phyloP scores from a whole-genome alignment of 345 rosid genomes.

The Brassica cretica region DNA sequence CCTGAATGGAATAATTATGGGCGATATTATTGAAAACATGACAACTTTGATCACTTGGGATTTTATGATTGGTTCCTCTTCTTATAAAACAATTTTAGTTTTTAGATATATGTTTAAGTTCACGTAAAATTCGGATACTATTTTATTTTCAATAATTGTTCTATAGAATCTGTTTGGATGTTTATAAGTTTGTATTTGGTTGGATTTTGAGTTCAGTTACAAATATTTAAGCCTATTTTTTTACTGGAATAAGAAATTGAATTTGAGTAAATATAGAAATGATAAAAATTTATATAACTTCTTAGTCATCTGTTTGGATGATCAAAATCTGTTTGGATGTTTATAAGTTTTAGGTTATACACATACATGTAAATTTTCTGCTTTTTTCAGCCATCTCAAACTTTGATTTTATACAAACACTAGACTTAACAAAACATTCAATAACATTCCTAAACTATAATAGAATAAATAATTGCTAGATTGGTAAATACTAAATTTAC shows the following conservation, averaged over 20 bases:
- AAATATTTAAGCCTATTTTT: background rate
- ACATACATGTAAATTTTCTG: background rate
- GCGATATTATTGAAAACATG: background rate
- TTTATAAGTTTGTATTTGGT: too few relatives aligned
- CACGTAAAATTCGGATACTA: too few relatives aligned
- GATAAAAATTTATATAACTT: background rate
- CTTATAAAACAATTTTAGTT: too few relatives aligned
- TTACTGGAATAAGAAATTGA: background rate
- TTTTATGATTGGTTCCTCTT: background rate
- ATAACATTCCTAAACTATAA: background rate
- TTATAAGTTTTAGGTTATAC: too few relatives aligned
- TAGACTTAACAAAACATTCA: background rate
- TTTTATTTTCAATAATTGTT: background rate
- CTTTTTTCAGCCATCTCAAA: background rate
- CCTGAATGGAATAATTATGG: too few relatives aligned
- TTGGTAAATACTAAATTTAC: background rate
- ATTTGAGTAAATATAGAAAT: background rate
- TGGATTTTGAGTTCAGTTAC: background rate
- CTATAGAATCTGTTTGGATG: background rate
- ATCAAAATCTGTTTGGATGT: too few relatives aligned
- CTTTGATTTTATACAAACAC: background rate
- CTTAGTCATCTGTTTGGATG: too few relatives aligned
- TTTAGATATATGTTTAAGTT: too few relatives aligned
- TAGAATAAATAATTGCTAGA: background rate
- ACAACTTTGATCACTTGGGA: background rate